Evolutionary conservation across 192 early-diverging fungal species (phyloP).

Genomic region (Coemansia sp.): DNA sequence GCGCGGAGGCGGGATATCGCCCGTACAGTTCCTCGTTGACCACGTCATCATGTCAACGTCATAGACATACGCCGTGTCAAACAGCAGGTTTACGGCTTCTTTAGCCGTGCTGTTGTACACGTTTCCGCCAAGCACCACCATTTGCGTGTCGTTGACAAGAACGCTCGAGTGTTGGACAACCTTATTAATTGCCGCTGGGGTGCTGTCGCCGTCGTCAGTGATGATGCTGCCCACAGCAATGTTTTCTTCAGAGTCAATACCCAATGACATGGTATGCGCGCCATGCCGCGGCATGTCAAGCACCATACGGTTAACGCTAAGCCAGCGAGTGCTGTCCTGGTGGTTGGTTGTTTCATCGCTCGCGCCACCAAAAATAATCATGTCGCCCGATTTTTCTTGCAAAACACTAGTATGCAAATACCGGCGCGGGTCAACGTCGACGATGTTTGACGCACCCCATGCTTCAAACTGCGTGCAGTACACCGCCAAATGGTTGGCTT

Average conservation of each 20-base stretch:
- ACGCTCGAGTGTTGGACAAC: conserved; percentile 33
- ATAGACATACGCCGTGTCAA: conserved; percentile 23
- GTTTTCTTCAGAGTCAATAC: background rate
- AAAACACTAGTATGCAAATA: conserved; percentile 38
- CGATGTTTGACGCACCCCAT: conserved; percentile 36
- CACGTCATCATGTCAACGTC: conserved; percentile 33
- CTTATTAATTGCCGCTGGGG: conserved; percentile 7
- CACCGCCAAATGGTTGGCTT: conserved; percentile 24
- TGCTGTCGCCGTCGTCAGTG: conserved; percentile 17
- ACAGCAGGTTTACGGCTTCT: conserved; percentile 13
- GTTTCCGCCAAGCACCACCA: conserved; percentile 42
- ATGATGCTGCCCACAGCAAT: conserved; percentile 19
- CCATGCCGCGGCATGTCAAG: conserved; percentile 24
- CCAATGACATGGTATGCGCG: background rate
- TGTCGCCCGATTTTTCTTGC: conserved; percentile 31
- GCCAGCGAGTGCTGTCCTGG: conserved; percentile 12
- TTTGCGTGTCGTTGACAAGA: conserved; percentile 30
- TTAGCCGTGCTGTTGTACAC: background rate
- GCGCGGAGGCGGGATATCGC: conserved; percentile 26
- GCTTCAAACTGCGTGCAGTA: conserved; percentile 38
- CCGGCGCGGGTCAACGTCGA: conserved; percentile 22
- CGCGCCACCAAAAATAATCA: conserved; percentile 43
- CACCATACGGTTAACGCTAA: conserved; percentile 31
- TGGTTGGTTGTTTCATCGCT: conserved; percentile 29
- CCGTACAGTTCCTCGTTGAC: conserved; percentile 16